Evolutionary conservation across 2,329 filamentous ascomycete genomes (phyloP).

Genomic region (Scedosporium apiospermum): DNA sequence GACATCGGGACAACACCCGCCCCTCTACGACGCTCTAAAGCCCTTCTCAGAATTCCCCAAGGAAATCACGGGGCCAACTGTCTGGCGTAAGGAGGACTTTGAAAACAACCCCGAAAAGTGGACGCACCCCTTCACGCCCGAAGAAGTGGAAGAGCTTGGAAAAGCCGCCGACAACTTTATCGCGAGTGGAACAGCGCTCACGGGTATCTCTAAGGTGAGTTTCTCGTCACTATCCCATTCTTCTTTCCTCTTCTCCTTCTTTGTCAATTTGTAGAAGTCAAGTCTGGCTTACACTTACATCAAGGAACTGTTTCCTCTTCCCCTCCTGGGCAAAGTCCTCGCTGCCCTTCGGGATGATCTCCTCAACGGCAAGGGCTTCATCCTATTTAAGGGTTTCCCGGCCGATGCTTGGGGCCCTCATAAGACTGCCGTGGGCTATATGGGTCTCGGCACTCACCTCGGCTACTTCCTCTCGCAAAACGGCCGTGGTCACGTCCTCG

Average conservation of each 20-base stretch:
- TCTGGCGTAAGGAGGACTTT: slow-evolving; percentile 63
- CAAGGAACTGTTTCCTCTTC: slow-evolving; percentile 32
- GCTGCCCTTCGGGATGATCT: slow-evolving; percentile 28
- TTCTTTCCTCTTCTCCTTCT: background rate
- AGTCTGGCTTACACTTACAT: slow-evolving; percentile 9
- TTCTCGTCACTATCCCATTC: background rate
- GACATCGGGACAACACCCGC: slow-evolving; percentile 61
- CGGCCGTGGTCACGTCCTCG: slow-evolving; percentile 68
- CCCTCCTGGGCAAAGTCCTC: slow-evolving; percentile 26
- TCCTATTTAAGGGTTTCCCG: slow-evolving; percentile 80
- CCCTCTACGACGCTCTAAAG: slow-evolving; percentile 53
- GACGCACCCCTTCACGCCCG: slow-evolving; percentile 59
- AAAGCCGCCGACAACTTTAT: slow-evolving; percentile 61
- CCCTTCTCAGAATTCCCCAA: slow-evolving; percentile 64
- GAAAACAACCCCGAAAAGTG: slow-evolving; percentile 54
- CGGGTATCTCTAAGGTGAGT: slow-evolving; percentile 45
- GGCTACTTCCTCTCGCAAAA: slow-evolving; percentile 88
- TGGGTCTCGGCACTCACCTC: slow-evolving; percentile 77
- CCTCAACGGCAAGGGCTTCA: slow-evolving; percentile 78
- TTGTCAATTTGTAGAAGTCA: background rate
- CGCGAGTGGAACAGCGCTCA: slow-evolving; percentile 53
- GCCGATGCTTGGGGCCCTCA: slow-evolving; percentile 64
- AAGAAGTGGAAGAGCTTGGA: slow-evolving; percentile 60
- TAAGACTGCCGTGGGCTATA: slow-evolving; percentile 82
- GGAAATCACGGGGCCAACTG: slow-evolving; percentile 60